A percentile compares a stretch with the other conserved stretches of the same genome.
phyloP scores from a whole-genome alignment of 2,329 filamentous ascomycete species.

The Monosporascus sp. region DNA sequence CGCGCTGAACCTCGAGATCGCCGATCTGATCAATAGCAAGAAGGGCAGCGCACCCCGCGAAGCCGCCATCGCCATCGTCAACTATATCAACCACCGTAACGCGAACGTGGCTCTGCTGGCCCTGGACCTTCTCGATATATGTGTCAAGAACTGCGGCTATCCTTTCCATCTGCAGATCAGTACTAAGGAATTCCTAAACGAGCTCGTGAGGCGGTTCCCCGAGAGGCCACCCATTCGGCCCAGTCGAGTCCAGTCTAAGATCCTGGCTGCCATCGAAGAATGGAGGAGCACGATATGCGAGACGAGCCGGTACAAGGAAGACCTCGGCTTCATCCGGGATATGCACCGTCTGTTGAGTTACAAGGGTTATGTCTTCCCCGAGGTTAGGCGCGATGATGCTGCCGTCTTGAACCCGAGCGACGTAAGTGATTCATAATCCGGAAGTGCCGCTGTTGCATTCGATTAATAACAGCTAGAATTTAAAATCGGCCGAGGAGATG shows the following conservation, averaged over 20 bases:
- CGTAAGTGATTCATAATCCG: constrained; percentile 50
- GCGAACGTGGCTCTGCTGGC: constrained; percentile 90
- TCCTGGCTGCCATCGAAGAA: constrained; percentile 95
- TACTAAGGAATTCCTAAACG: constrained; percentile 98
- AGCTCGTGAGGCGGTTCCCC: constrained; percentile 91
- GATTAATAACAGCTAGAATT: constrained; percentile 52
- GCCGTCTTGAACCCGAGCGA: constrained; percentile 96
- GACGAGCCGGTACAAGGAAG: constrained; percentile 95
- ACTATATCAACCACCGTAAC: constrained; percentile 94
- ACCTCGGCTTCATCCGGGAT: constrained; percentile 90
- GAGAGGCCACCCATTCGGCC: constrained; percentile 84
- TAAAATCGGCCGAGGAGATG: constrained; percentile 97
- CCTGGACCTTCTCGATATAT: constrained; percentile 90
- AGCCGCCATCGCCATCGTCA: constrained; percentile 87
- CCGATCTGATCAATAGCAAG: constrained; percentile 94
- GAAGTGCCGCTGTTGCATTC: too few species aligned
- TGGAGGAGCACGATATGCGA: constrained; percentile 98
- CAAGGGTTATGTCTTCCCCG: constrained; percentile 95
- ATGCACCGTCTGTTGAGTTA: constrained; percentile 96
- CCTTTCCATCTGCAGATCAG: constrained; percentile 98
- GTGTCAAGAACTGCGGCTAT: constrained; percentile 99
- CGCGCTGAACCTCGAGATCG: constrained; percentile 90
- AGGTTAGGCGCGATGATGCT: constrained; percentile 87
- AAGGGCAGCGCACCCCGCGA: constrained; percentile 94
- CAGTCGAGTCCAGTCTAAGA: constrained; percentile 83